Evolutionary conservation across 768 basidiomycete genomes (phyloP), one percentile per base, ranked within the genome.

Genomic region (Naganishia onofrii): DNA sequence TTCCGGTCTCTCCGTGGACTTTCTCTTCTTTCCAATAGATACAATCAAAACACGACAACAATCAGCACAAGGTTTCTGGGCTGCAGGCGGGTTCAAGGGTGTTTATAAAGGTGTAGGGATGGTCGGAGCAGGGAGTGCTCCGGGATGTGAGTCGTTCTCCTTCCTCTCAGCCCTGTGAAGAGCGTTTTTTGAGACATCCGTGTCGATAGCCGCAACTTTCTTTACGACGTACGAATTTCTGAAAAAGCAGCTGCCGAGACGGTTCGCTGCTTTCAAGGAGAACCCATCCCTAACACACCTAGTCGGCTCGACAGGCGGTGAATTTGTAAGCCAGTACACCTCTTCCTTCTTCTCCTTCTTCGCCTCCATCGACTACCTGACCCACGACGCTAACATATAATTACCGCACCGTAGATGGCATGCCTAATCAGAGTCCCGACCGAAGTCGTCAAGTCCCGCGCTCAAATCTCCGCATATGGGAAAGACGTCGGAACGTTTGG

Each of bases 41-140:
- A 96, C 95, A 0, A 82, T 98, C 79, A 99, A 99, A 82, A 98
- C 96, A 46, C 89, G 95, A 57, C 85, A 96, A 38, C 95, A 99
- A 76, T 90, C 93, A 7, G 79, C 87, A 2, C 88, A 91, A 76
- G 96, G 95, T 21, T 97, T 99, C 80, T 78, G 86, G 54, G 83
- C 84, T 32, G 88, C 92, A 1, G 95, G 95, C 19, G 96, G 93
- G 0, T 91, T 97, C 80, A 86, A 82, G 63, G 93, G 92, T 10
- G 86, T 98, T 7, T 99, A 99, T 82, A 89, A 90, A 74, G 95
- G 95, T 9, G 83, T 99, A 5, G 94, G 93, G 31, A 95, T 93
- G 78, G 93, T 97, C 8, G 87, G 92, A 7, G 89, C 97, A 23
- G 95, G 95, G 23, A 93, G 93, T 77, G 93, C 94, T 21, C 95